Conservation (phyloP, 768 basidiomycete genomes). For the Ramaria sp. region DNA sequence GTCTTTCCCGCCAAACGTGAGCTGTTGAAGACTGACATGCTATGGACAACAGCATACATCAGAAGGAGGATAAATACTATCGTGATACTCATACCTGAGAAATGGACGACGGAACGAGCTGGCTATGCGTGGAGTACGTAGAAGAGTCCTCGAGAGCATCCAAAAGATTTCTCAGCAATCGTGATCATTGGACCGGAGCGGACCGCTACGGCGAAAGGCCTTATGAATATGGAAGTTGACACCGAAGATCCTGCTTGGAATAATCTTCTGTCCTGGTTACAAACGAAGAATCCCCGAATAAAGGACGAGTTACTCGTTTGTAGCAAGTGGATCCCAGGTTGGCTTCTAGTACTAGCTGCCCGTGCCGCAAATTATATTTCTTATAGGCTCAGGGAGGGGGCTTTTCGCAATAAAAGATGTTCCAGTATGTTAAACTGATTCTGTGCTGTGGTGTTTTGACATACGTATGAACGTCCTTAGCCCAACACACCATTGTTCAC, state of each 20-base stretch:
- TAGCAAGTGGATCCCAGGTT: conserved; percentile 42
- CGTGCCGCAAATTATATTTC: conserved; percentile 1
- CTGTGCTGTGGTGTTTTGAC: background rate
- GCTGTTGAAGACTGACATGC: conserved; percentile 75
- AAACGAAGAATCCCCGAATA: conserved; percentile 34
- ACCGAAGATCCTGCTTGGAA: conserved; percentile 26
- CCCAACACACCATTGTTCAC: conserved; percentile 41
- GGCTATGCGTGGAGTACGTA: background rate
- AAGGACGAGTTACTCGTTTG: conserved; percentile 36
- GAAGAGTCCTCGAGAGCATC: conserved; percentile 2
- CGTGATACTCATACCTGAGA: background rate
- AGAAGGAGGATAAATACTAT: background rate
- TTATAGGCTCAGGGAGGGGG: conserved; percentile 56
- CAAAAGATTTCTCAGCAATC: background rate
- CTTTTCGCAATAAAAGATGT: conserved; percentile 42
- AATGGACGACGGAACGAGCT: background rate
- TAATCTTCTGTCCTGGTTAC: conserved; percentile 42
- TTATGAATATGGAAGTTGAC: background rate
- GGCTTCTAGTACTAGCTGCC: conserved; percentile 8
- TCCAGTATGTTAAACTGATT: conserved; percentile 26
- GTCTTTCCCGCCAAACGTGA: conserved; percentile 75
- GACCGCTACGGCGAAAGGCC: background rate
- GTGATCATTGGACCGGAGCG: background rate
- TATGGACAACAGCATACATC: background rate
- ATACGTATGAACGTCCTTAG: background rate